These are phyloP conservation scores for Cochlearia excelsa DNA, from an alignment of 345 rosid species.

Conservation along the genomic window DNA sequence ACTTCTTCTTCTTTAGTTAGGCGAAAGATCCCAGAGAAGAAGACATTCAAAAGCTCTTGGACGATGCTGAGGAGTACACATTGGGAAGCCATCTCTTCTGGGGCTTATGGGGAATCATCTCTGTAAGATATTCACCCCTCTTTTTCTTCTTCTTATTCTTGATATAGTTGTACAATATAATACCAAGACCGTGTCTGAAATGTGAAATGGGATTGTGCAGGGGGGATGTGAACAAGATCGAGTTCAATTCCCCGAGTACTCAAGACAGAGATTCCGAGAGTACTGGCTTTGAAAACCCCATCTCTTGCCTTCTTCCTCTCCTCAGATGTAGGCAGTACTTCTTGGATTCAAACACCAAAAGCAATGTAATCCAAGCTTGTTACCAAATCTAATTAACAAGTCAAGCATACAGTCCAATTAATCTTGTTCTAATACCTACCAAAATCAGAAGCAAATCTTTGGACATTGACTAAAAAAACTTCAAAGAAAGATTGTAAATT, in stretches of 20 bases:
- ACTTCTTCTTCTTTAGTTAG: conserved; percentile 31
- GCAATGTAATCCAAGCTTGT: too few species aligned
- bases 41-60: conserved; percentile 45
- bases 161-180: not conserved
- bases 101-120: conserved; percentile 70
- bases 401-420: too few species aligned
- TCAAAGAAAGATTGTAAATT: too few species aligned
- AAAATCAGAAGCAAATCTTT: too few species aligned
- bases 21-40: conserved; percentile 41
- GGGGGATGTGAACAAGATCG: conserved; percentile 39
- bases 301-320: conserved; percentile 14
- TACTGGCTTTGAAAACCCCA: conserved; percentile 43
- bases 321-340: not conserved
- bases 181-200: not conserved
- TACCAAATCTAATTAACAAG: too few species aligned
- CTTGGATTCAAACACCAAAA: too few species aligned
- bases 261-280: conserved; percentile 46
- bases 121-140: conserved; percentile 28
- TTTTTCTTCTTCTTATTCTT: not conserved
- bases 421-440: too few species aligned
- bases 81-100: conserved; percentile 76
- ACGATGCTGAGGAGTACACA: conserved; percentile 58
- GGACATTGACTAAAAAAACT: too few species aligned
- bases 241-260: conserved; percentile 45
- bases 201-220: conserved; percentile 14